A percentile compares a stretch with the other conserved stretches of the same genome.
Evolutionary conservation across 805 yeast genomes (phyloP).

Genomic region (Suhomyces xylopsoci): DNA sequence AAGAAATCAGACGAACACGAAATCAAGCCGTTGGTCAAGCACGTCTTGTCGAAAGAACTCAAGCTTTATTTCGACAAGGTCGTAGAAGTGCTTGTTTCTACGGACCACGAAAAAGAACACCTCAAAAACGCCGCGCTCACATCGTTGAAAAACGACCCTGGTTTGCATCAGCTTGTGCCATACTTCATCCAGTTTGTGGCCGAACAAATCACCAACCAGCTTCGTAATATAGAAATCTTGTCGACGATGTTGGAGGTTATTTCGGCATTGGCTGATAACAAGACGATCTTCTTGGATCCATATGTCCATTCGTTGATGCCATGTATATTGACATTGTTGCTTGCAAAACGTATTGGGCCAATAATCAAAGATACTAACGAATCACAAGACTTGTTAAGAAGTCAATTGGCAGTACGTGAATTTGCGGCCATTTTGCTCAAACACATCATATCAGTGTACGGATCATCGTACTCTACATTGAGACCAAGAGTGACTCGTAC

Average conservation of each 20-base stretch:
- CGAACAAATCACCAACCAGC: slow-evolving; percentile 87
- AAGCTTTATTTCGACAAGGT: slow-evolving; percentile 92
- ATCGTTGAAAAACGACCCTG: slow-evolving; percentile 87
- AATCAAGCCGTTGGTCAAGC: slow-evolving; percentile 89
- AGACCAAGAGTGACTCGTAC: slow-evolving; percentile 95
- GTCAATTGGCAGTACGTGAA: slow-evolving; percentile 68
- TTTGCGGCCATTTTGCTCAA: slow-evolving; percentile 81
- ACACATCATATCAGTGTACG: slow-evolving; percentile 75
- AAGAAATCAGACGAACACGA: slow-evolving; percentile 44
- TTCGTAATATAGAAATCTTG: slow-evolving; percentile 65
- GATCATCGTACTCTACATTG: slow-evolving; percentile 81
- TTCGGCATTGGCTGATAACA: slow-evolving; percentile 78
- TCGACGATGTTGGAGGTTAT: slow-evolving; percentile 87
- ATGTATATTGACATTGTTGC: slow-evolving; percentile 81
- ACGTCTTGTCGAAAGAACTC: slow-evolving; percentile 88
- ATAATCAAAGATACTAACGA: slow-evolving; percentile 36
- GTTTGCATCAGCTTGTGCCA: slow-evolving; percentile 93
- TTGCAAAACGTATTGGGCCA: slow-evolving; percentile 85
- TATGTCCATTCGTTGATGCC: slow-evolving; percentile 97
- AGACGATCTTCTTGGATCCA: slow-evolving; percentile 86
- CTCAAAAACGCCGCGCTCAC: slow-evolving; percentile 78
- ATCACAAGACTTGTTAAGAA: slow-evolving; percentile 26
- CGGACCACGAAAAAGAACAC: slow-evolving; percentile 52
- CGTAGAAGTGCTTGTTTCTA: slow-evolving; percentile 67
- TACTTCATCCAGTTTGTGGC: slow-evolving; percentile 94